Evolutionary conservation across 768 basidiomycete species (phyloP).

Genomic region (Xerocomus spinulosus): DNA sequence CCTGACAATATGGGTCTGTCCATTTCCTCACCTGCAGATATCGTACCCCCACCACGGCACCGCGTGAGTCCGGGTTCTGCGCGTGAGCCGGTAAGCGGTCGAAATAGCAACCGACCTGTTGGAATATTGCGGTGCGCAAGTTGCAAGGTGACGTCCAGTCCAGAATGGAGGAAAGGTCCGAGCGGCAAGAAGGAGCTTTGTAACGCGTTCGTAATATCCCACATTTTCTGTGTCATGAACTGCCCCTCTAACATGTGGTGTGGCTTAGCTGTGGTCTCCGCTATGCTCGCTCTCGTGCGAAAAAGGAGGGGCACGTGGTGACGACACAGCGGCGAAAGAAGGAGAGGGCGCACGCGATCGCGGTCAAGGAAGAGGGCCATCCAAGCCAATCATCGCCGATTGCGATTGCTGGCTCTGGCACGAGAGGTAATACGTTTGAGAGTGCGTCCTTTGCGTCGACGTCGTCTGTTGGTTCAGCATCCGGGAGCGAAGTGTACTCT

Average conservation of each 20-base stretch:
- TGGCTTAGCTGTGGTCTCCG: conserved; percentile 70
- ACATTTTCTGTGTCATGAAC: conserved; percentile 10
- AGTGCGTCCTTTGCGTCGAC: conserved; percentile 43
- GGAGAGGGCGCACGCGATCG: conserved; percentile 42
- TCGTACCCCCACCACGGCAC: conserved; percentile 54
- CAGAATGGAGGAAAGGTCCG: conserved; percentile 90
- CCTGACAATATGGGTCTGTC: conserved; percentile 29
- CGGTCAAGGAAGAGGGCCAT: conserved; percentile 25
- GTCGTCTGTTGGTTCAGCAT: conserved; percentile 51
- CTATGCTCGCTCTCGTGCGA: conserved; percentile 82
- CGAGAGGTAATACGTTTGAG: conserved; percentile 46
- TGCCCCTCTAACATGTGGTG: conserved; percentile 20
- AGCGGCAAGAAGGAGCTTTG: conserved; percentile 89
- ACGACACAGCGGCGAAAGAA: conserved; percentile 53
- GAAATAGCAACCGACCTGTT: conserved; percentile 57
- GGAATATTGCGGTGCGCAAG: conserved; percentile 73
- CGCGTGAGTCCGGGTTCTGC: conserved; percentile 49
- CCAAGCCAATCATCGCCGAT: conserved; percentile 31
- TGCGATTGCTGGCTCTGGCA: conserved; percentile 42
- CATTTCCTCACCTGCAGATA: conserved; percentile 36
- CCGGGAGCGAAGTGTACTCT: conserved; percentile 53
- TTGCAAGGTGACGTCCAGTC: conserved; percentile 77
- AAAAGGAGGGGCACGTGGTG: conserved; percentile 68
- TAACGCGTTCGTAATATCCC: conserved; percentile 68
- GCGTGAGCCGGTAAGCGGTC: conserved; percentile 43